These are phyloP conservation scores for Aquanectria penicillioides DNA, from an alignment of 2,329 filamentous ascomycete genomes.

Conservation along the genomic window DNA sequence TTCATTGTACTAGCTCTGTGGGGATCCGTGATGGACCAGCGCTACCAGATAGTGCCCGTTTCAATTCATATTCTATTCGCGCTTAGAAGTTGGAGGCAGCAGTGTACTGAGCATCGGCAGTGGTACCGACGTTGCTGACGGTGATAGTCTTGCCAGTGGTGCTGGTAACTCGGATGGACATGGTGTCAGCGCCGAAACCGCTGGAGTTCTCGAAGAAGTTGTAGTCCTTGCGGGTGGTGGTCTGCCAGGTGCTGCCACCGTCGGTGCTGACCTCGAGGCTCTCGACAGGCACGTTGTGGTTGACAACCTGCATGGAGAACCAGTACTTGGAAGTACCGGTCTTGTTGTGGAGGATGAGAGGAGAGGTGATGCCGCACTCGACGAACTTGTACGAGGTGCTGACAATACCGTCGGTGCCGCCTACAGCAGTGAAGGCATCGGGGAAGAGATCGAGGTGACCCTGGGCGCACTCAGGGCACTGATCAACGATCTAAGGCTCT, in stretches of 20 bases:
- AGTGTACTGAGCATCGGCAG: slow-evolving; percentile 42
- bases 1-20: too few relatives aligned
- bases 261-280: slow-evolving; percentile 70
- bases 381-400: slow-evolving; percentile 49
- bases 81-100: slow-evolving; percentile 47
- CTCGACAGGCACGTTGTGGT: slow-evolving; percentile 65
- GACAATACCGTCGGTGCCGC: slow-evolving; percentile 49
- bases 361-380: slow-evolving; percentile 53
- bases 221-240: slow-evolving; percentile 63
- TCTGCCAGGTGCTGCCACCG: slow-evolving; percentile 66
- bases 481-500: slow-evolving; percentile 52
- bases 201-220: slow-evolving; percentile 71
- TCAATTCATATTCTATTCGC: background rate
- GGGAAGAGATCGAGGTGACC: slow-evolving; percentile 58
- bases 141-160: slow-evolving; percentile 59
- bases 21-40: background rate
- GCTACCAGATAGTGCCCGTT: background rate
- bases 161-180: slow-evolving; percentile 67
- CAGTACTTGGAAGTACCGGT: slow-evolving; percentile 54
- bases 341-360: slow-evolving; percentile 57
- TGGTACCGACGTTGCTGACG: slow-evolving; percentile 61
- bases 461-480: slow-evolving; percentile 53
- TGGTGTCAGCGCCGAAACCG: slow-evolving; percentile 64
- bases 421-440: slow-evolving; percentile 52
- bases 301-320: slow-evolving; percentile 67